Evolutionary conservation across 192 early-diverging fungal genomes (phyloP), one percentile per base, ranked within the genome.

Genomic region (Diversispora eburnea): DNA sequence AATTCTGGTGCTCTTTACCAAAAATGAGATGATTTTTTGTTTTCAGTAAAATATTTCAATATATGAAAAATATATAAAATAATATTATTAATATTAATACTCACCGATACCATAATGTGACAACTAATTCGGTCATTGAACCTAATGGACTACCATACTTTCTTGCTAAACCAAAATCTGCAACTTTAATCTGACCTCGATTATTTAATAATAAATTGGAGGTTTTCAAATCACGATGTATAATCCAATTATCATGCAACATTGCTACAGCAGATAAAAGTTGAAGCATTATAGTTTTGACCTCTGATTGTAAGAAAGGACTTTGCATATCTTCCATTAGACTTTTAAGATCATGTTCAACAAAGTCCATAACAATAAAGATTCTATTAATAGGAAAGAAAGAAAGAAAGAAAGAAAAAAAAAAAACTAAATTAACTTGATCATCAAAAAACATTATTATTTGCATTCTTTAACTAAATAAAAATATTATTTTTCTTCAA

Each of bases 281-380:
- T 72, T 94, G 93, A 13, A 85, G 41, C 87, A 93, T 86, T 51
- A 94, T 70, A 0, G 92, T 88, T 61, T 92, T 93, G 42, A 90
- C 87, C 79, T 99, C 97, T 5, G 92, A 93, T 52, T 91, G 91
- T 19, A 91, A 76, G 74, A 99, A 99, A 7, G 91, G 87, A 4
- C 78, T 56, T 3, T 78, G 78, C 93, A 95, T 96, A 45, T 81
- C 82, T 57, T 91, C 92, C 94, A 98, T 94, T 0, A 99, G 80
- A 6, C 89, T 80, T 63, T 97, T 94, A 54, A 99, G 83, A 72
- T 99, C 97, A 76, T 98, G 95, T 47, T 96, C 94, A 74, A 96
- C 89, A 78, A 92, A 99, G 65, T 99, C 97, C 97, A 99, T 99
- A 4, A 94, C 95, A 71, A 97, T 94, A 75, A 95, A 99, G 42